phyloP scores from a whole-genome alignment of 495 filamentous ascomycete species.

The Penicillium steckii region DNA sequence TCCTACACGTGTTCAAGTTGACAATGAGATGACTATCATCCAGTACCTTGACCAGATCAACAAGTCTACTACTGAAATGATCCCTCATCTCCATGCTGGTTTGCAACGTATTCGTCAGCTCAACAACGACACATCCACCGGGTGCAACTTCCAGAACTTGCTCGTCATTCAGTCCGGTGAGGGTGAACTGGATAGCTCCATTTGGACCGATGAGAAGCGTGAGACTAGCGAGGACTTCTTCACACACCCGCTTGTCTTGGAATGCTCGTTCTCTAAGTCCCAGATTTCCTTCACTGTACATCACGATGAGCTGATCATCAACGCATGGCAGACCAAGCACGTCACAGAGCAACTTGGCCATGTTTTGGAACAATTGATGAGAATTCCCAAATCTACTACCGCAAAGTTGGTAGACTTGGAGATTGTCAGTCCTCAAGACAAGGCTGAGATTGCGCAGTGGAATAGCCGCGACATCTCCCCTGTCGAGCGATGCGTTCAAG shows the following conservation, averaged over 20 bases:
- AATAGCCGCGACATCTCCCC: slow-evolving; percentile 25
- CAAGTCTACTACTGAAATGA: slow-evolving; percentile 43
- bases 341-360: slow-evolving; percentile 32
- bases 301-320: slow-evolving; percentile 39
- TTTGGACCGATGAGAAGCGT: slow-evolving; percentile 47
- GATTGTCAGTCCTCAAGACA: slow-evolving; percentile 33
- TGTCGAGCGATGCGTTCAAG: slow-evolving; percentile 49
- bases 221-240: slow-evolving; percentile 46
- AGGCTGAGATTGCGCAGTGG: slow-evolving; percentile 31
- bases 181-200: slow-evolving; percentile 24
- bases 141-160: slow-evolving; percentile 64
- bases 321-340: slow-evolving; percentile 34
- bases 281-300: slow-evolving; percentile 31
- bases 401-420: slow-evolving; percentile 33
- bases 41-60: slow-evolving; percentile 45
- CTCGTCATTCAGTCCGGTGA: slow-evolving; percentile 53
- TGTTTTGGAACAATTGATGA: slow-evolving; percentile 36
- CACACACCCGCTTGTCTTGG: slow-evolving; percentile 48
- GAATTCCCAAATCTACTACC: slow-evolving; percentile 23
- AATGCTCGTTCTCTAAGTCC: slow-evolving; percentile 38
- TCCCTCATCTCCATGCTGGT: slow-evolving; percentile 49
- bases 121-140: slow-evolving; percentile 36
- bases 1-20: slow-evolving; percentile 44
- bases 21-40: slow-evolving; percentile 29
- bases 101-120: slow-evolving; percentile 43